These are phyloP conservation scores for Allodekkera sacchari DNA, from an alignment of 805 yeast genomes.

Conservation along the genomic window DNA sequence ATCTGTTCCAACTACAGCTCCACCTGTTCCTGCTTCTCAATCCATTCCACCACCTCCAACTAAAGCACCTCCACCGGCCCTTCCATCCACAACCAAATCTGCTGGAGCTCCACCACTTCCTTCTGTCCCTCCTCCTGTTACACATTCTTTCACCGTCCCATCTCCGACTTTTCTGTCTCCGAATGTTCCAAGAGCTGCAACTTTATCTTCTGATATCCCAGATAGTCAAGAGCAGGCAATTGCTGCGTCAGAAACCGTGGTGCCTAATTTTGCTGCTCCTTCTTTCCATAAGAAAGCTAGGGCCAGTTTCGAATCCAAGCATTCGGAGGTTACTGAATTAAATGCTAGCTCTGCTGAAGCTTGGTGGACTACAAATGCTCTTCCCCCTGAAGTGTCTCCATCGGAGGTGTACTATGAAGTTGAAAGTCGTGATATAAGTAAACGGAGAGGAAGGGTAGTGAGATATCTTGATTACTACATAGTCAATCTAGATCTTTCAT, in stretches of 20 bases:
- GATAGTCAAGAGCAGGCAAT: too few relatives aligned
- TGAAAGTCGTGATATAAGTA: constrained; percentile 46
- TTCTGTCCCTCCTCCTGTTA: neutral
- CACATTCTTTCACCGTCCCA: too few relatives aligned
- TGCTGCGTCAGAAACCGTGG: too few relatives aligned
- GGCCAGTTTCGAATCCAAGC: too few relatives aligned
- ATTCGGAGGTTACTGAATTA: too few relatives aligned
- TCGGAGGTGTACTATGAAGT: constrained; percentile 54
- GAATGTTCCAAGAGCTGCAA: too few relatives aligned
- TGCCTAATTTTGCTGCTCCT: too few relatives aligned
- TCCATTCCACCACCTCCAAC: constrained; percentile 4
- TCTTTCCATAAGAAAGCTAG: too few relatives aligned
- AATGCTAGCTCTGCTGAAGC: constrained; percentile 13
- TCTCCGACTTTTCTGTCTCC: too few relatives aligned
- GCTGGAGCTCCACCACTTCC: constrained; percentile 1
- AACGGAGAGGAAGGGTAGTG: constrained; percentile 46
- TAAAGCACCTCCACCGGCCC: neutral
- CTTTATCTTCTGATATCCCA: too few relatives aligned
- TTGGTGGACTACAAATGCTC: constrained; percentile 64
- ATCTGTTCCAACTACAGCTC: constrained; percentile 1
- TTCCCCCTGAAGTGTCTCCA: constrained; percentile 44
- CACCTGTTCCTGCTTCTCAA: constrained; percentile 3
- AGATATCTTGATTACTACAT: constrained; percentile 60
- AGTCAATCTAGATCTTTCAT: constrained; percentile 65
- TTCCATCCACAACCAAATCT: too few relatives aligned